Conservation (phyloP, 306 rosid species). For the Geum urbanum region DNA sequence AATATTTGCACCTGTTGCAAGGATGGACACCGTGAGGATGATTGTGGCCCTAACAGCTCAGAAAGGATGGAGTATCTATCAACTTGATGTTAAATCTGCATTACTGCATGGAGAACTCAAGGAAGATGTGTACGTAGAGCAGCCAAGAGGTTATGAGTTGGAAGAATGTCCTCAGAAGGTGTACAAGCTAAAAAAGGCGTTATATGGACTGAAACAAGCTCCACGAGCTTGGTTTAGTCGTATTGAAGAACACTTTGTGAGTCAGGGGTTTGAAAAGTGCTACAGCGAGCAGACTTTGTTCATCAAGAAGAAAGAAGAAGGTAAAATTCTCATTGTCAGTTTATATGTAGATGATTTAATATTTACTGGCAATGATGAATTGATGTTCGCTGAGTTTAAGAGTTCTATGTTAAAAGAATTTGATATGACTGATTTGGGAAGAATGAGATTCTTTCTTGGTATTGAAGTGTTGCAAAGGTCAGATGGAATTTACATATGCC, state of each 20-base stretch:
- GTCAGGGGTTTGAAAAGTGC: neutral
- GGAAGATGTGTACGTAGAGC: neutral
- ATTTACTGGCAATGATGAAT: neutral
- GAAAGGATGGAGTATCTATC: neutral
- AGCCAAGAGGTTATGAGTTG: neutral
- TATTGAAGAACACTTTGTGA: neutral
- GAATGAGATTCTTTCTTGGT: neutral
- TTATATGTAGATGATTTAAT: neutral
- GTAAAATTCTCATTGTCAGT: neutral
- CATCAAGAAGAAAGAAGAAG: neutral
- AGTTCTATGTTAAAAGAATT: neutral
- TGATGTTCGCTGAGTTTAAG: neutral
- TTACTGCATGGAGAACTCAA: neutral
- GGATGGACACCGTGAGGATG: neutral
- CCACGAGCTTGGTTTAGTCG: neutral
- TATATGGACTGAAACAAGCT: neutral
- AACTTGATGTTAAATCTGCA: neutral
- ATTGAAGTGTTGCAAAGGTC: neutral
- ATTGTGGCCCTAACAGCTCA: neutral
- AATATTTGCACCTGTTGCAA: neutral
- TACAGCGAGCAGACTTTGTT: neutral
- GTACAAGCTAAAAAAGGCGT: neutral
- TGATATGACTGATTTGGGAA: neutral
- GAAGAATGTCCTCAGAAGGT: neutral
- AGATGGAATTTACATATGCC: neutral